These are phyloP conservation scores for Galeopsis tetrahit DNA, from an alignment of 257 asterid genomes.

Conservation along the genomic window DNA sequence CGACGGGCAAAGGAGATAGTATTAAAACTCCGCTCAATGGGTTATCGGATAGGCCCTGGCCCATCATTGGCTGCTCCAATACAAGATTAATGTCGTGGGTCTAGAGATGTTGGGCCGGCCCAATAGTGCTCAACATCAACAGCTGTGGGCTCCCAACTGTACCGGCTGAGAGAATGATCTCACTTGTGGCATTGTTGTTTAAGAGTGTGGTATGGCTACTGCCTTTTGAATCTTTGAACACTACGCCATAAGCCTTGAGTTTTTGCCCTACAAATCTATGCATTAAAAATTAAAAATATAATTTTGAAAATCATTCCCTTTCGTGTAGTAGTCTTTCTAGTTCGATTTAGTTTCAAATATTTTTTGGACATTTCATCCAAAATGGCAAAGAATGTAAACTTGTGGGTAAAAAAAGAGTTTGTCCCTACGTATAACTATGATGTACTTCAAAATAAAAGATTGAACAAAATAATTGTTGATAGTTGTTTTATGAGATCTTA, in stretches of 20 bases:
- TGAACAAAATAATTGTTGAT: too few species aligned
- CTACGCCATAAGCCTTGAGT: slow-evolving; percentile 62
- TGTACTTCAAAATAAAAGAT: too few species aligned
- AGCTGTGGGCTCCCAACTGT: slow-evolving; percentile 91
- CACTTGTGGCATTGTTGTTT: slow-evolving; percentile 42
- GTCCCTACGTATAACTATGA: too few species aligned
- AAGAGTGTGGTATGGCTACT: slow-evolving; percentile 53
- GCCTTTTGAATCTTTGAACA: slow-evolving; percentile 57
- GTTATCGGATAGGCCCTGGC: slow-evolving; percentile 79
- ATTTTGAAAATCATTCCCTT: too few species aligned
- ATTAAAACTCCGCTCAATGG: slow-evolving; percentile 64
- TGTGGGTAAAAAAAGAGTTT: too few species aligned
- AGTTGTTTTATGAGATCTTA: too few species aligned
- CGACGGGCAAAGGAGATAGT: slow-evolving; percentile 59
- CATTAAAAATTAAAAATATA: too few species aligned
- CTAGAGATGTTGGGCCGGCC: slow-evolving; percentile 38
- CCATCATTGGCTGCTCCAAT: slow-evolving; percentile 62
- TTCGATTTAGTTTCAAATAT: too few species aligned
- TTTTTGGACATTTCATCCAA: too few species aligned
- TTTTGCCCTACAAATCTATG: slow-evolving; percentile 35
- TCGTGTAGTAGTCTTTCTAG: too few species aligned
- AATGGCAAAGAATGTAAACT: too few species aligned
- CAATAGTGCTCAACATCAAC: slow-evolving; percentile 73
- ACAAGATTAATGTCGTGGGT: slow-evolving; percentile 33
- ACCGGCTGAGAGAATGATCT: slow-evolving; percentile 75